phyloP scores from a whole-genome alignment of 1,139 yeast genomes.

The Blastobotrys illinoisensis region DNA sequence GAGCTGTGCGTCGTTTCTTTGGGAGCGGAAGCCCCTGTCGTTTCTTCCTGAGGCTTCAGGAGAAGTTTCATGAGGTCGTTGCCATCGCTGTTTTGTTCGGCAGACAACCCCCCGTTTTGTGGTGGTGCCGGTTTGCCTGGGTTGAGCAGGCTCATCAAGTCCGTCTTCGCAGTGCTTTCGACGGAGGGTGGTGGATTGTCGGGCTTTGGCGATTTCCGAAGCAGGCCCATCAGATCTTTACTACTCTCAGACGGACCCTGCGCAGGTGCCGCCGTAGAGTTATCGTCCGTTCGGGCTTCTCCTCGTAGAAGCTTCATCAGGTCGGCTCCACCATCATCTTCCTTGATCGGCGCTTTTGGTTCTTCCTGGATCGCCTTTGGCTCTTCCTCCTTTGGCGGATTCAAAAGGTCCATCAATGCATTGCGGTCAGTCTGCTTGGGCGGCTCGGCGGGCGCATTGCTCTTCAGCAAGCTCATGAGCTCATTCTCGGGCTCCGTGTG shows the following conservation, averaged over 20 bases:
- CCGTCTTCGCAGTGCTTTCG: background rate
- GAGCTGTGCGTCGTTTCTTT: background rate
- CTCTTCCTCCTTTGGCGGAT: background rate
- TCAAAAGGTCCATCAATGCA: conserved; percentile 16
- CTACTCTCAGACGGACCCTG: background rate
- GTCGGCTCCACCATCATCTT: background rate
- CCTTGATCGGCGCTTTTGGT: background rate
- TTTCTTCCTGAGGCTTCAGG: background rate
- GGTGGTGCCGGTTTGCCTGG: background rate
- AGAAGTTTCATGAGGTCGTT: background rate
- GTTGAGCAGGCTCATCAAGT: conserved; percentile 1
- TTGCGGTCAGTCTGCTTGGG: background rate
- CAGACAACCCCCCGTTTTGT: background rate
- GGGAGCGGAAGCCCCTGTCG: background rate
- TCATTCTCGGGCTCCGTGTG: background rate
- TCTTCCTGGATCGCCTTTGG: too few species aligned
- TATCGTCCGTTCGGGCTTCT: background rate
- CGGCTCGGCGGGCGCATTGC: background rate
- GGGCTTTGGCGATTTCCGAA: background rate
- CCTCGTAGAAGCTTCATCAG: conserved; percentile 6
- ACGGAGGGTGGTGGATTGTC: background rate
- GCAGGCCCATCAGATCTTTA: conserved; percentile 3
- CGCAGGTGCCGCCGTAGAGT: background rate
- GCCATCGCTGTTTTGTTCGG: background rate
- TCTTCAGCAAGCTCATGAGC: background rate